These are phyloP conservation scores for Colletotrichum sansevieriae DNA, from an alignment of 2,329 filamentous ascomycete genomes.

Conservation along the genomic window DNA sequence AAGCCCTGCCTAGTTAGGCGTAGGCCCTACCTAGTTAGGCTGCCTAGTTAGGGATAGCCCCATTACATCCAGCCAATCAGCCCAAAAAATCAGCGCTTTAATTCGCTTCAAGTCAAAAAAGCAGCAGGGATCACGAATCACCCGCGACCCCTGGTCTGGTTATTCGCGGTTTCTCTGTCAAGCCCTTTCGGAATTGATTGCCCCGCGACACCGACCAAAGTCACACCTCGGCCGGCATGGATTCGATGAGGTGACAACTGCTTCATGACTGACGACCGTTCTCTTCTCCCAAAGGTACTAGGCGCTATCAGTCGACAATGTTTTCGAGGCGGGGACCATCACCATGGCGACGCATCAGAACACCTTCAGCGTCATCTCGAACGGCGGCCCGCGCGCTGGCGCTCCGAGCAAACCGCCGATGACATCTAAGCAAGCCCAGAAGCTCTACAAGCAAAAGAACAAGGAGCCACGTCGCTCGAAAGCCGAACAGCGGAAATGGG, in stretches of 20 bases:
- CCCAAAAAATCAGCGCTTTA: too few relatives aligned
- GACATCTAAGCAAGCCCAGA: constrained; percentile 58
- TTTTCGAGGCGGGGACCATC: constrained; percentile 20
- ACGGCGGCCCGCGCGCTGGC: constrained; percentile 45
- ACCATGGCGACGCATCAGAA: constrained; percentile 55
- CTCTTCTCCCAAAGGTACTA: not conserved
- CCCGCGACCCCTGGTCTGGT: too few relatives aligned
- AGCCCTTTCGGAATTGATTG: constrained; percentile 26
- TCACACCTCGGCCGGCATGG: not conserved
- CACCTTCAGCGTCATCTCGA: constrained; percentile 60
- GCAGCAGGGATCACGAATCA: too few relatives aligned
- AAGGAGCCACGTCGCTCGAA: constrained; percentile 57
- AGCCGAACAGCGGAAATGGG: constrained; percentile 57
- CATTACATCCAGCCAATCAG: too few relatives aligned
- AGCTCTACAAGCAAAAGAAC: constrained; percentile 54
- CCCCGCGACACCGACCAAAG: constrained; percentile 22
- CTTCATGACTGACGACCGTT: not conserved
- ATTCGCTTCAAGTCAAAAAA: too few relatives aligned
- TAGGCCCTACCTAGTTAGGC: too few relatives aligned
- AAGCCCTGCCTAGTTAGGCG: too few relatives aligned
- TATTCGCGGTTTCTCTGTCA: not conserved
- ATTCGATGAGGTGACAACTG: not conserved
- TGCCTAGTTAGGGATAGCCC: too few relatives aligned
- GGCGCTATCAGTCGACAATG: constrained; percentile 15
- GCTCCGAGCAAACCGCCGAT: constrained; percentile 49